Conservation (phyloP, 805 yeast genomes). For the Nakazawaea ernobii region DNA sequence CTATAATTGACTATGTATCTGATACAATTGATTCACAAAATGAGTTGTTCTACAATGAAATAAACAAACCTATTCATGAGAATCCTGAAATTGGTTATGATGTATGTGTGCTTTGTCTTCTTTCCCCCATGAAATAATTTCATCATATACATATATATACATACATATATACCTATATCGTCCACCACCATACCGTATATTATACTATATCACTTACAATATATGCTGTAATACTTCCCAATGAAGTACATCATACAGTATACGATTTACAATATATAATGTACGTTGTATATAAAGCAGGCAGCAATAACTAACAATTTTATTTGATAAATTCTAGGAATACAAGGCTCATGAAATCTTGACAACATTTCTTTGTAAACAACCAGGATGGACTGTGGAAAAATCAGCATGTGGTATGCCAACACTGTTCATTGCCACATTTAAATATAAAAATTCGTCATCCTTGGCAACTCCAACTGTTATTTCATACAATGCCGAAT, state of each 20-base stretch:
- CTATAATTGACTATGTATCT: slow-evolving; percentile 12
- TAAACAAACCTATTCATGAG: slow-evolving; percentile 16
- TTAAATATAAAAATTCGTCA: slow-evolving; percentile 5
- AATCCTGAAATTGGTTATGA: slow-evolving; percentile 17
- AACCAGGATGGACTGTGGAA: slow-evolving; percentile 21
- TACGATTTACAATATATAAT: too few relatives aligned
- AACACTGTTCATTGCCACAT: slow-evolving; percentile 19
- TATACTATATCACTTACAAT: too few relatives aligned
- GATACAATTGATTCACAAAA: slow-evolving; percentile 5
- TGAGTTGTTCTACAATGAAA: slow-evolving; percentile 12
- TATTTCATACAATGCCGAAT: slow-evolving; percentile 22
- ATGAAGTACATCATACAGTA: too few relatives aligned
- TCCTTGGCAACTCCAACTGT: slow-evolving; percentile 13
- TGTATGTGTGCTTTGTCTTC: slow-evolving; percentile 8
- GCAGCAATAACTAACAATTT: too few relatives aligned
- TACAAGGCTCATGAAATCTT: slow-evolving; percentile 20
- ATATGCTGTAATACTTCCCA: too few relatives aligned
- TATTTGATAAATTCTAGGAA: too few relatives aligned
- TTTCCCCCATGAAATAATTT: neutral
- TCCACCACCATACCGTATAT: too few relatives aligned
- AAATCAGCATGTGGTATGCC: slow-evolving; percentile 20
- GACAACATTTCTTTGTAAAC: slow-evolving; percentile 17
- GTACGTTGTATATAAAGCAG: too few relatives aligned
- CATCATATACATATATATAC: too few relatives aligned
- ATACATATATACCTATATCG: too few relatives aligned